Conservation (phyloP, 116 monocot species). For the Phalaenopsis hybrid region DNA sequence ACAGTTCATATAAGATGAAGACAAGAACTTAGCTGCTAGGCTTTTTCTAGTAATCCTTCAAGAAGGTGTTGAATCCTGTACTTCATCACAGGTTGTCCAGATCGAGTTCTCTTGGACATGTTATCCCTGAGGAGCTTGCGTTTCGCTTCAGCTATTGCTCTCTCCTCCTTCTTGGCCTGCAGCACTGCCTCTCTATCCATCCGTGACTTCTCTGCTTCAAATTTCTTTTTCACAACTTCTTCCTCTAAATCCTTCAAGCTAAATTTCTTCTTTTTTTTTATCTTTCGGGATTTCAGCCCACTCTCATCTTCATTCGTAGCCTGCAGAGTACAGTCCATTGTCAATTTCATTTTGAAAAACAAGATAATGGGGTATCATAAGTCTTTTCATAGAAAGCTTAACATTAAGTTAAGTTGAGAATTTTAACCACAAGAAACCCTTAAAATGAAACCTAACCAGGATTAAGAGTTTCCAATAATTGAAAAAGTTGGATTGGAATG, state of each 20-base stretch:
- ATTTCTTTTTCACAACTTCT: slow-evolving; percentile 57
- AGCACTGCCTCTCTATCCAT: slow-evolving; percentile 54
- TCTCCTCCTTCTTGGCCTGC: slow-evolving; percentile 44
- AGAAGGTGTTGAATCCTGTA: slow-evolving; percentile 71
- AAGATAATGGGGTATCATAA: no score
- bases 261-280: slow-evolving; percentile 29
- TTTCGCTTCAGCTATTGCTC: slow-evolving; percentile 40
- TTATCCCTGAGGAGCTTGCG: slow-evolving; percentile 50
- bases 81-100: slow-evolving; percentile 90
- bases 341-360: no score
- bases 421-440: no score
- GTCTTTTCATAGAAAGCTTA: no score
- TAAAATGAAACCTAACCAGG: no score
- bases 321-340: slow-evolving; percentile 6
- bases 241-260: slow-evolving; percentile 42
- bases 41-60: slow-evolving; percentile 31
- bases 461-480: no score
- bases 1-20: background rate
- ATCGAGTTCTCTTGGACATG: slow-evolving; percentile 83
- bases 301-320: slow-evolving; percentile 17
- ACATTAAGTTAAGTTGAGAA: no score
- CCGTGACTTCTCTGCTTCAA: slow-evolving; percentile 64
- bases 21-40: background rate
- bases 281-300: slow-evolving; percentile 14
- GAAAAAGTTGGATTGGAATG: no score